Conservation (phyloP, 345 rosid species). For the Abelmoschus esculentus region DNA sequence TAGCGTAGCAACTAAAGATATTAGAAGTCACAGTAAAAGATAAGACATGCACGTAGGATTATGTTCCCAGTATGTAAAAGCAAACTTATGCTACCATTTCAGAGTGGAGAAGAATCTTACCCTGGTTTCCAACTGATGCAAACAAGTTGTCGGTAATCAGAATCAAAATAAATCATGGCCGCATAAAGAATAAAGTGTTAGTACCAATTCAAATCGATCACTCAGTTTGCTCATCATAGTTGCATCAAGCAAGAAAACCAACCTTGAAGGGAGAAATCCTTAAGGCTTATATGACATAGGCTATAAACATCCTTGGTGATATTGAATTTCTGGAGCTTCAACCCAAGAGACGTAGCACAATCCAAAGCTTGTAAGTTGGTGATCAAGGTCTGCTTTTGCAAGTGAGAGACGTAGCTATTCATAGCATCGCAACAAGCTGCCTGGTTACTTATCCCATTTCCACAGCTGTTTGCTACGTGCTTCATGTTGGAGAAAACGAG, state of each 20-base stretch:
- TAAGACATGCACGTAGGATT: neutral
- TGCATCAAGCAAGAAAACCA: constrained; percentile 7
- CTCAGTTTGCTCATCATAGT: too few species aligned
- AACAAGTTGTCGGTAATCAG: constrained; percentile 12
- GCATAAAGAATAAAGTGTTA: constrained; percentile 19
- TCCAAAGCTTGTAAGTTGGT: constrained; percentile 95
- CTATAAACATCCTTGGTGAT: constrained; percentile 59
- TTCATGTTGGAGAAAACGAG: constrained; percentile 68
- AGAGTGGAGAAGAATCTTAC: constrained; percentile 23
- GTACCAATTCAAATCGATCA: constrained; percentile 9
- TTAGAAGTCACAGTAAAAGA: neutral
- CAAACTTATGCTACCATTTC: neutral
- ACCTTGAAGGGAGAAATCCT: too few species aligned
- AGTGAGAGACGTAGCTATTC: constrained; percentile 80
- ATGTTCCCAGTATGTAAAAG: neutral
- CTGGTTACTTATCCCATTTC: constrained; percentile 40
- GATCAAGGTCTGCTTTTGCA: constrained; percentile 85
- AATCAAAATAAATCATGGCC: neutral
- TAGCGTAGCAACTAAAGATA: too few species aligned
- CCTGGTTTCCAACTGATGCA: constrained; percentile 60
- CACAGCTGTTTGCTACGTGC: constrained; percentile 58
- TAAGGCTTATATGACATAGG: constrained; percentile 77
- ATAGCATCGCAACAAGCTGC: constrained; percentile 69
- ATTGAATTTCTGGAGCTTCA: constrained; percentile 57
- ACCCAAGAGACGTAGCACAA: constrained; percentile 68